These are phyloP conservation scores for Nelumbo lutea DNA, from an alignment of 164 flowering plant species.

Conservation along the genomic window DNA sequence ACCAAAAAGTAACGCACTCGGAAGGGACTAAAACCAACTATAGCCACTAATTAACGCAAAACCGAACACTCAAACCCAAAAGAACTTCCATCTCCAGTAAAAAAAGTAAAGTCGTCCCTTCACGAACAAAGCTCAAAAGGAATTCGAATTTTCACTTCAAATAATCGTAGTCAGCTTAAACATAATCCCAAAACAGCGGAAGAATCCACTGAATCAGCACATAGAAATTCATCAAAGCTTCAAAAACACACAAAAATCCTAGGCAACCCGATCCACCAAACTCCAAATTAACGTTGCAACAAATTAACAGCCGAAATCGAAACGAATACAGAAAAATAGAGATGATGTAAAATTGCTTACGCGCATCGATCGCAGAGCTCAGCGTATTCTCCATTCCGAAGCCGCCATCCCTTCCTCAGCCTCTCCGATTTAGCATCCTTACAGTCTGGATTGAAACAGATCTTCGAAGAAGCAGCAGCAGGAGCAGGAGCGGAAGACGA, in stretches of 20 bases:
- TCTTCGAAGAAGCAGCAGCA: conserved; percentile 7
- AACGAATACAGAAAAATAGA: background rate
- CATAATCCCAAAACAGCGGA: background rate
- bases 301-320: background rate
- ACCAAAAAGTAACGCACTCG: background rate
- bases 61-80: background rate
- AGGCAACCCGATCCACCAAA: background rate
- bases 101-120: background rate
- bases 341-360: conserved; percentile 30
- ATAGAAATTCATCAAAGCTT: background rate
- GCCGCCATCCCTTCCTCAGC: conserved; percentile 72
- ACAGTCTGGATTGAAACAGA: conserved; percentile 67
- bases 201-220: background rate
- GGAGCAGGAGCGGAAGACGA: conserved; percentile 19
- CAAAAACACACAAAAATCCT: background rate
- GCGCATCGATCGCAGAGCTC: conserved; percentile 88
- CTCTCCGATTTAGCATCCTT: conserved; percentile 41
- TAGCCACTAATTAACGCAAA: background rate
- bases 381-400: conserved; percentile 59
- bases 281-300: background rate
- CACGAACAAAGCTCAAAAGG: background rate
- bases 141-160: background rate
- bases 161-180: background rate
- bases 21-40: background rate
- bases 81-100: background rate